Evolutionary conservation across 352 stramenopile genomes (phyloP).

Genomic region (Pythium diclinum): DNA sequence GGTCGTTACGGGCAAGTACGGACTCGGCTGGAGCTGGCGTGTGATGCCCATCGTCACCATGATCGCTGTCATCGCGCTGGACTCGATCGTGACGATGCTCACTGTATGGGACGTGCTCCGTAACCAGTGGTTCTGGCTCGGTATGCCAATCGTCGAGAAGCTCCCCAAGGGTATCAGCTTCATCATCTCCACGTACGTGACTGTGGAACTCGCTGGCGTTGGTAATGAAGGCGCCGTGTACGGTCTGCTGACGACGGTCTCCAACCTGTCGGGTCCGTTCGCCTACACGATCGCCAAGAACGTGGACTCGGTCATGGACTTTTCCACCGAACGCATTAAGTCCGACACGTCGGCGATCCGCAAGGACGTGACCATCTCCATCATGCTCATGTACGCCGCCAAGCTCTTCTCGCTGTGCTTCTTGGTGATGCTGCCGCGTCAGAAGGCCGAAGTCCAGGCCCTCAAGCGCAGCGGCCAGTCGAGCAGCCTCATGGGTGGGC

Average conservation of each 20-base stretch:
- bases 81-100: conserved; percentile 33
- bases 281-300: conserved; percentile 32
- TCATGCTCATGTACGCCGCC: conserved; percentile 40
- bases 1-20: conserved; percentile 36
- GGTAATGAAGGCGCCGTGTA: conserved; percentile 50
- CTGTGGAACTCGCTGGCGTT: conserved; percentile 36
- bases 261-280: conserved; percentile 38
- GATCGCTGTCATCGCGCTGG: conserved; percentile 32
- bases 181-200: conserved; percentile 37
- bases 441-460: conserved; percentile 27
- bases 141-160: conserved; percentile 31
- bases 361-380: conserved; percentile 36
- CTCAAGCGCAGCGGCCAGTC: conserved; percentile 15
- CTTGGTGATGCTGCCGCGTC: conserved; percentile 27
- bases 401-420: conserved; percentile 36
- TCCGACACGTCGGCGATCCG: conserved; percentile 35
- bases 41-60: conserved; percentile 32
- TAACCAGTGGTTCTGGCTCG: conserved; percentile 1
- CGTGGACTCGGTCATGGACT: conserved; percentile 33
- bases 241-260: conserved; percentile 42
- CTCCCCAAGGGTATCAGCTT: conserved; percentile 36
- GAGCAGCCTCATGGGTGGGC: conserved; percentile 7
- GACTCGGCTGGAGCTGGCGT: conserved; percentile 49
- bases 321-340: conserved; percentile 35
- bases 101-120: conserved; percentile 41